Percentiles rank a stretch among this genome's conserved stretches.
Evolutionary conservation across 495 filamentous ascomycete species (phyloP).

Genomic region (Neurospora pannonica): DNA sequence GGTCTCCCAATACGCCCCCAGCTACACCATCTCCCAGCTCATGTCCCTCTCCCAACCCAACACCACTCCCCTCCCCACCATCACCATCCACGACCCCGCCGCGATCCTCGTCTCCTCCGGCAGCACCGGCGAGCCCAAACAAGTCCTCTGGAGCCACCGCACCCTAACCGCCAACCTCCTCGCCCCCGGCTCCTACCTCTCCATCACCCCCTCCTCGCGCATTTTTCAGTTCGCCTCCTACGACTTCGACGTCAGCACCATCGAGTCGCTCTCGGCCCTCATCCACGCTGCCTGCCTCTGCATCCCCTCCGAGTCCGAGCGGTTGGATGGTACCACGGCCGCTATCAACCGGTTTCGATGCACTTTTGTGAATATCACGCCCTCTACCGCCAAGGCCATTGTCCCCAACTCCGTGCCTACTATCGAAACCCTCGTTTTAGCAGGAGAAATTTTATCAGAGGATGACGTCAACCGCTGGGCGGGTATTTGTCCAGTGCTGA

Average conservation of each 20-base stretch:
- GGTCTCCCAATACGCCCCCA: background rate
- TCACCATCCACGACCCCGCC: slow-evolving; percentile 17
- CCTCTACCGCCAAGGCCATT: slow-evolving; percentile 12
- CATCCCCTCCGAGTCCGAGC: slow-evolving; percentile 19
- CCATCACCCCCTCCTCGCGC: slow-evolving; percentile 29
- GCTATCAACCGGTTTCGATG: slow-evolving; percentile 10
- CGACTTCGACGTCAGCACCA: slow-evolving; percentile 48
- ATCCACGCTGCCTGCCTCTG: slow-evolving; percentile 30
- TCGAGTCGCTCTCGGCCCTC: slow-evolving; percentile 48
- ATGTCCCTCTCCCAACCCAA: background rate
- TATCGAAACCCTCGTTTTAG: slow-evolving; percentile 17
- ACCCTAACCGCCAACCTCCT: slow-evolving; percentile 29
- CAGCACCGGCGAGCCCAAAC: slow-evolving; percentile 24
- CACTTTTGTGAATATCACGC: slow-evolving; percentile 19
- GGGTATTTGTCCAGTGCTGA: slow-evolving; percentile 12
- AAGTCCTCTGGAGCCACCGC: slow-evolving; percentile 41
- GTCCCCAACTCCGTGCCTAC: slow-evolving; percentile 19
- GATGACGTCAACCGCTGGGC: slow-evolving; percentile 10
- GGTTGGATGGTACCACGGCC: slow-evolving; percentile 5
- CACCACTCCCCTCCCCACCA: background rate
- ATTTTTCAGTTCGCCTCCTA: slow-evolving; percentile 50
- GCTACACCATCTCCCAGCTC: background rate
- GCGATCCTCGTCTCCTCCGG: slow-evolving; percentile 37
- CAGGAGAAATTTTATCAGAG: slow-evolving; percentile 17
- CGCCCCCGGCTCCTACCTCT: slow-evolving; percentile 26